phyloP scores from a whole-genome alignment of 345 rosid genomes.

The Eucalyptus marginata region DNA sequence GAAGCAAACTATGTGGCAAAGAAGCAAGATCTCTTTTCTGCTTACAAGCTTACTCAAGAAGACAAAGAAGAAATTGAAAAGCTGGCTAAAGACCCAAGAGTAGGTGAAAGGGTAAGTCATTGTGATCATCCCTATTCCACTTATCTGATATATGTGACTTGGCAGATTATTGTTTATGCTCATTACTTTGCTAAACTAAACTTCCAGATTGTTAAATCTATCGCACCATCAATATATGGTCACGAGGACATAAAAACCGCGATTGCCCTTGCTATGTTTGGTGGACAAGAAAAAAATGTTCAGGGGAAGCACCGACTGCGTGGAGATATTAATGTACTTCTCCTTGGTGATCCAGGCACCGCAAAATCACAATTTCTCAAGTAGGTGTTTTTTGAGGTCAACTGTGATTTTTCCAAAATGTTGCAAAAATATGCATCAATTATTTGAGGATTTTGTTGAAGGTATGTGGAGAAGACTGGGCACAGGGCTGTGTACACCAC shows the following conservation, averaged over 20 bases:
- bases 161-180: neutral
- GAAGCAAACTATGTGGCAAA: conserved; percentile 88
- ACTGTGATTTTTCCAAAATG: neutral
- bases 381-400: conserved; percentile 22
- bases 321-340: conserved; percentile 92
- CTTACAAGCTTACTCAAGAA: conserved; percentile 93
- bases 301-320: conserved; percentile 86
- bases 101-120: conserved; percentile 75
- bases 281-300: conserved; percentile 96
- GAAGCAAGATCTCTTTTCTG: conserved; percentile 97
- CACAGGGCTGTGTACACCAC: conserved; percentile 99
- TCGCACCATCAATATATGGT: conserved; percentile 96
- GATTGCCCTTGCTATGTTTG: conserved; percentile 91
- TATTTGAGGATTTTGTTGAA: conserved; percentile 11
- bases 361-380: conserved; percentile 97
- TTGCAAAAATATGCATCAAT: neutral
- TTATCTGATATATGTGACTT: neutral
- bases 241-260: conserved; percentile 99
- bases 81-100: conserved; percentile 80
- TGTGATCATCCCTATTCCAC: neutral
- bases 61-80: conserved; percentile 88
- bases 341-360: conserved; percentile 95
- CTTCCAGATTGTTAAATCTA: conserved; percentile 80
- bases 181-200: neutral
- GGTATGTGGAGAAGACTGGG: conserved; percentile 96